Evolutionary conservation across 805 yeast species (phyloP).

Genomic region (Jamesozyma spencerorum): DNA sequence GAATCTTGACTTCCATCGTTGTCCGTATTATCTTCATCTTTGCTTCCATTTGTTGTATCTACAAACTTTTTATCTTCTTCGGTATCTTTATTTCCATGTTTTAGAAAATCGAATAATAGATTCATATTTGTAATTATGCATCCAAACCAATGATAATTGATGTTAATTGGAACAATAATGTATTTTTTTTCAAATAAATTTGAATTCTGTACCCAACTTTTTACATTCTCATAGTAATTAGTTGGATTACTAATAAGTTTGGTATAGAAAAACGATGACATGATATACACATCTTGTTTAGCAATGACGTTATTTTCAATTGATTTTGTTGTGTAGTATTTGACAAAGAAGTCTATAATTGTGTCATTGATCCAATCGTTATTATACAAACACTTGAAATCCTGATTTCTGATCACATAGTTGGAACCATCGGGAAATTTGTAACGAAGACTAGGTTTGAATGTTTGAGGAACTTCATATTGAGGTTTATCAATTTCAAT

Average conservation of each 20-base stretch:
- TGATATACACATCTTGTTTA: conserved; percentile 39
- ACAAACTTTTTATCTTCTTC: neutral
- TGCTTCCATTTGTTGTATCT: neutral
- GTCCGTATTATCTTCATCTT: neutral
- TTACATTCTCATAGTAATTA: conserved; percentile 51
- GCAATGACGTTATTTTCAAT: conserved; percentile 23
- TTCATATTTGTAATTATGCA: conserved; percentile 55
- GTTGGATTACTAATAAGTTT: conserved; percentile 39
- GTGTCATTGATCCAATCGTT: conserved; percentile 87
- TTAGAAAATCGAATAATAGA: conserved; percentile 14
- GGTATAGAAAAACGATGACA: conserved; percentile 79
- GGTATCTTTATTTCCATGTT: neutral
- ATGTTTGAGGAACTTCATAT: conserved; percentile 21
- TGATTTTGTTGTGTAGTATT: conserved; percentile 40
- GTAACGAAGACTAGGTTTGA: conserved; percentile 39
- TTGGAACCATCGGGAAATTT: conserved; percentile 45
- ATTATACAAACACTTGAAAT: conserved; percentile 69
- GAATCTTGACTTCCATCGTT: neutral
- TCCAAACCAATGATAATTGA: conserved; percentile 79
- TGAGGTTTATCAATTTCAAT: conserved; percentile 10
- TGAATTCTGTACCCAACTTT: conserved; percentile 68
- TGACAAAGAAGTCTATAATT: conserved; percentile 74
- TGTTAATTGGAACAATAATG: conserved; percentile 74
- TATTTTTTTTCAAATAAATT: conserved; percentile 51
- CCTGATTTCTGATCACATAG: conserved; percentile 54